A percentile compares a stretch with the other conserved stretches of the same genome.
Conservation (phyloP, 768 basidiomycete species). For the Russula ochroleuca region DNA sequence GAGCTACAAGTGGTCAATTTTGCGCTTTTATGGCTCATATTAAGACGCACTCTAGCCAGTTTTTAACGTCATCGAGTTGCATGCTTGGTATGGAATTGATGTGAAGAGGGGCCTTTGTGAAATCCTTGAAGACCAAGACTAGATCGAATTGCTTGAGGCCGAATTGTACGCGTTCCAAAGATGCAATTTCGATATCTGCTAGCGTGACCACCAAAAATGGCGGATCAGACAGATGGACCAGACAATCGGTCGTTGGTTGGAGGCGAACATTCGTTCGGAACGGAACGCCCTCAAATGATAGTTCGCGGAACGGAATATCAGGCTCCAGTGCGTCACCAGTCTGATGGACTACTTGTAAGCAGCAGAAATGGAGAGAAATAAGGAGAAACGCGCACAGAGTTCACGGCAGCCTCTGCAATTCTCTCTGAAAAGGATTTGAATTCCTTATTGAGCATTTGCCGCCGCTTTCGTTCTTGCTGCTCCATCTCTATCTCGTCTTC, state of each 20-base stretch:
- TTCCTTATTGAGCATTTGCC: slow-evolving; percentile 87
- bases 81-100: slow-evolving; percentile 92
- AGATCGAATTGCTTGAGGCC: slow-evolving; percentile 95
- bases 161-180: slow-evolving; percentile 95
- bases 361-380: neutral
- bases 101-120: slow-evolving; percentile 85
- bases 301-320: slow-evolving; percentile 94
- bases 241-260: slow-evolving; percentile 94
- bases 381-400: slow-evolving; percentile 51
- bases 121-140: slow-evolving; percentile 96
- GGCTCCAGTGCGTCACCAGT: slow-evolving; percentile 84
- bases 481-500: slow-evolving; percentile 99
- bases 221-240: slow-evolving; percentile 91
- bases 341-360: slow-evolving; percentile 35
- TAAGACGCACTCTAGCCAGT: slow-evolving; percentile 88
- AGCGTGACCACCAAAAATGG: slow-evolving; percentile 96
- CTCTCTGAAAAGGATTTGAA: slow-evolving; percentile 92
- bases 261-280: slow-evolving; percentile 91
- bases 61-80: slow-evolving; percentile 95
- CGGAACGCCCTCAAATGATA: slow-evolving; percentile 96
- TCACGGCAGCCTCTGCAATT: slow-evolving; percentile 76
- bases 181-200: slow-evolving; percentile 92
- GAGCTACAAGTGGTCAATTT: slow-evolving; percentile 51
- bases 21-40: slow-evolving; percentile 3
- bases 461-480: slow-evolving; percentile 89